Percentiles rank a stretch among this genome's conserved stretches.
These are phyloP conservation scores for Cystoisospora suis DNA, from an alignment of 169 alveolate genomes.

Conservation along the genomic window DNA sequence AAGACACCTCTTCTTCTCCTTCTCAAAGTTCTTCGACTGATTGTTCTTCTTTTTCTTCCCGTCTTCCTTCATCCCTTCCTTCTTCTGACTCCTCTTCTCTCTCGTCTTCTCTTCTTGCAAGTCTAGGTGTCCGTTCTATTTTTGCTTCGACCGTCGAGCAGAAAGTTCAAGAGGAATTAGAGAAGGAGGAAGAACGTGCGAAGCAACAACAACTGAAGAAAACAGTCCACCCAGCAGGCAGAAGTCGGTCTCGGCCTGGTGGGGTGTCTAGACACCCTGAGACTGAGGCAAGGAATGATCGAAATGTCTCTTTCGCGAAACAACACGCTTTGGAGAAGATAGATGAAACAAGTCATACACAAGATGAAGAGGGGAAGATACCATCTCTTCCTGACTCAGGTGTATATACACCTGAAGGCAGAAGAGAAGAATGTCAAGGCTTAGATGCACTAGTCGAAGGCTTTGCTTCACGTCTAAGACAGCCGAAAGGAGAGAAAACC, in stretches of 20 bases:
- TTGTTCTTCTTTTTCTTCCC: too few species aligned
- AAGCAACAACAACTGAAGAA: background rate
- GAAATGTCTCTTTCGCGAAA: background rate
- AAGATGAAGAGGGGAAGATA: too few species aligned
- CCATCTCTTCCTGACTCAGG: too few species aligned
- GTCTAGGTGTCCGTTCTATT: background rate
- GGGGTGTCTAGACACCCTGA: background rate
- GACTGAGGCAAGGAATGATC: background rate
- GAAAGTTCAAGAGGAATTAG: slow-evolving; percentile 11
- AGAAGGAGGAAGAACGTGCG: background rate
- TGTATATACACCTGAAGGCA: background rate
- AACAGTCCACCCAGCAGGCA: background rate
- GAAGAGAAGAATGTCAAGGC: background rate
- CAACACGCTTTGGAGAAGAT: background rate
- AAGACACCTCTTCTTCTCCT: too few species aligned
- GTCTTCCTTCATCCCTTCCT: too few species aligned
- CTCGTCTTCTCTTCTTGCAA: background rate
- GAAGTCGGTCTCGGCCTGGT: background rate
- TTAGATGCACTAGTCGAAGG: background rate
- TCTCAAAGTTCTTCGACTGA: too few species aligned
- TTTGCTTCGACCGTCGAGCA: background rate
- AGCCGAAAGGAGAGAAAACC: background rate
- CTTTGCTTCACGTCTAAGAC: background rate
- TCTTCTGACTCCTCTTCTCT: too few species aligned
- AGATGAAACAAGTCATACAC: background rate